These are phyloP conservation scores for Yamadazyma diospyri DNA, from an alignment of 1,139 yeast genomes.

Conservation along the genomic window DNA sequence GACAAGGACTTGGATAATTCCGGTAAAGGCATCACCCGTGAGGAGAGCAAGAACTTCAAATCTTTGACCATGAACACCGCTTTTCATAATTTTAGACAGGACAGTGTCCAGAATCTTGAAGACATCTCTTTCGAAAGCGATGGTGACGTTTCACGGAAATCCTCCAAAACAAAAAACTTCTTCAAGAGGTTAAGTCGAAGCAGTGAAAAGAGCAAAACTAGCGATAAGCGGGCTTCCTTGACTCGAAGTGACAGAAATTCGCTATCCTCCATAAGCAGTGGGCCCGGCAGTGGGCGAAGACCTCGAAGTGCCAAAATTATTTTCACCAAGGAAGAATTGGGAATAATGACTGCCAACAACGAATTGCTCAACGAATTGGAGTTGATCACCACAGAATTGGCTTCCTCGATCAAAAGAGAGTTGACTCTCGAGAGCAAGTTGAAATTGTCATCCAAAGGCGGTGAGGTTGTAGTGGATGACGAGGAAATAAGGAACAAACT, in stretches of 20 bases:
- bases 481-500: constrained; percentile 41
- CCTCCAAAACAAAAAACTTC: constrained; percentile 25
- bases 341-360: constrained; percentile 56
- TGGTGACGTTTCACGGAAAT: constrained; percentile 14
- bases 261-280: constrained; percentile 1
- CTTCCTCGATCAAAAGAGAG: constrained; percentile 67
- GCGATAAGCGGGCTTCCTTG: neutral
- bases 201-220: no score
- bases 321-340: constrained; percentile 59
- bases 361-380: constrained; percentile 61
- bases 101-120: neutral
- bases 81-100: constrained; percentile 34
- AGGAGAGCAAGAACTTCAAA: constrained; percentile 21
- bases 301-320: constrained; percentile 15
- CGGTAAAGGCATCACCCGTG: constrained; percentile 18
- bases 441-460: constrained; percentile 9
- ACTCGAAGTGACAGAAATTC: constrained; percentile 1
- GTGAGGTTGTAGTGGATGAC: constrained; percentile 6
- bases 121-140: constrained; percentile 14
- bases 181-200: constrained; percentile 31
- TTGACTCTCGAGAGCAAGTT: constrained; percentile 50
- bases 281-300: neutral
- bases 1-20: constrained; percentile 12
- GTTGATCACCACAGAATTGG: constrained; percentile 66
- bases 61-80: constrained; percentile 41